Base-by-base conservation (phyloP, 768 basidiomycete species). In the Macrolepiota albuminosa region DNA sequence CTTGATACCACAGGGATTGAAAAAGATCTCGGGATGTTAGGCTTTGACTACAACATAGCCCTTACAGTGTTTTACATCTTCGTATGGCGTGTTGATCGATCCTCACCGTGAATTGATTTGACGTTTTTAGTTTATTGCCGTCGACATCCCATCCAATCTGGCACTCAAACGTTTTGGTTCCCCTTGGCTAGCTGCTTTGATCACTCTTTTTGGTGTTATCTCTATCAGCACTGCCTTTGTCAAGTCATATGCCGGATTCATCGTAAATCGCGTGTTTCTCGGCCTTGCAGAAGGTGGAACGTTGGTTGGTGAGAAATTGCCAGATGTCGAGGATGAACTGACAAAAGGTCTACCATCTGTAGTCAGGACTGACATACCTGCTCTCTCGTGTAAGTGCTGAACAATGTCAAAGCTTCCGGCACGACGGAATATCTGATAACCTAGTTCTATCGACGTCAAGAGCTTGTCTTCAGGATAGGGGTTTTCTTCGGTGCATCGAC, bases 401-500 rank as follows among this genome's bases (percentile, higher is more conserved):
- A 31, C 18, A 18, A 14, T 31, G 18, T n/a, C 6, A 21, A 52
- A 33, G 9, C 18, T 33, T 26, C 10, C 3, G 4, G 3, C 21
- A 11, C 21, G 37, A 26, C 36, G 26, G 31, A 9, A 0, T 37
- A 21, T 29, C 8, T 26, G 8, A 24, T 47, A 39, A 7, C 43
- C 9, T 50, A 73, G 71, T 75, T 71, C 55, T 75, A 75, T 59
- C 71, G 71, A 46, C 69, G 74, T 10, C 58, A 67, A 29, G 73
- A 76, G 57, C 61, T 76, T 1, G 72, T 76, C 5, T 60, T 74
- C 39, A 64, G 73, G 24, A 70, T 74, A 4, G 73, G 73, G 7
- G 66, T 75, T 11, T 75, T 75, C 60, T 73, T 73, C 53, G 74
- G 74, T 16, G 43, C 69, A 7, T 69, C 74, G 4, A 72, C 74